phyloP scores from a whole-genome alignment of 2,329 filamentous ascomycete genomes.

The Sporothrix luriei region DNA sequence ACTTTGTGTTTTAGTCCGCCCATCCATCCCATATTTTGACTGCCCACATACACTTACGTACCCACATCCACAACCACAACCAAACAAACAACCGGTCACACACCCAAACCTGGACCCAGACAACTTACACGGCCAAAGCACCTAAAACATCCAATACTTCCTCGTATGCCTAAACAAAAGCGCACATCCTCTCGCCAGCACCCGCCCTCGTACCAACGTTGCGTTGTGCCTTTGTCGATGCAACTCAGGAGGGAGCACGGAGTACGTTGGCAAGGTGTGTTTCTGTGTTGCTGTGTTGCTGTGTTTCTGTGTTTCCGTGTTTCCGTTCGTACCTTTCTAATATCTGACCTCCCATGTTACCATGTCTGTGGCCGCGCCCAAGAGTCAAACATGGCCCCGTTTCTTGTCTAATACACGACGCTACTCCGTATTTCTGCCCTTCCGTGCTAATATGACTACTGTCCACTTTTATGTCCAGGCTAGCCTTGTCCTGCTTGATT shows the following conservation, averaged over 20 bases:
- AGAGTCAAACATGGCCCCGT: constrained; percentile 42
- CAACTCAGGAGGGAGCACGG: background rate
- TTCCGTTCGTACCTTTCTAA: constrained; percentile 29
- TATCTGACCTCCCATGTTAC: constrained; percentile 36
- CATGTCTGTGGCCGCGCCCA: constrained; percentile 33
- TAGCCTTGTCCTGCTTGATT: constrained; percentile 33
- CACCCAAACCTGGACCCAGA: background rate
- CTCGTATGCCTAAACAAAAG: constrained; percentile 4
- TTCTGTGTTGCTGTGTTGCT: constrained; percentile 2
- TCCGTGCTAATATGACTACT: constrained; percentile 40
- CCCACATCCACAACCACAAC: constrained; percentile 2
- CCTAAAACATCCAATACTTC: background rate
- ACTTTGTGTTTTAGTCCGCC: constrained; percentile 21
- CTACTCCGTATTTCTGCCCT: constrained; percentile 34
- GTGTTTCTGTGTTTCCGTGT: background rate
- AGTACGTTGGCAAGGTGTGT: background rate
- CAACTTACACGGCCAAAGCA: background rate
- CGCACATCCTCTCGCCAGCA: constrained; percentile 12
- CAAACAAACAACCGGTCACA: constrained; percentile 17
- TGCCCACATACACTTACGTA: background rate
- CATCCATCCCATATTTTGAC: constrained; percentile 12
- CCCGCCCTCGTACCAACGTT: background rate
- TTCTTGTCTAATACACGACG: constrained; percentile 33
- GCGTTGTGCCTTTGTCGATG: constrained; percentile 13
- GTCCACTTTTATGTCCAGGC: constrained; percentile 28